Conservation (phyloP, 768 basidiomycete genomes). For the Kwoniella dendrophila region DNA sequence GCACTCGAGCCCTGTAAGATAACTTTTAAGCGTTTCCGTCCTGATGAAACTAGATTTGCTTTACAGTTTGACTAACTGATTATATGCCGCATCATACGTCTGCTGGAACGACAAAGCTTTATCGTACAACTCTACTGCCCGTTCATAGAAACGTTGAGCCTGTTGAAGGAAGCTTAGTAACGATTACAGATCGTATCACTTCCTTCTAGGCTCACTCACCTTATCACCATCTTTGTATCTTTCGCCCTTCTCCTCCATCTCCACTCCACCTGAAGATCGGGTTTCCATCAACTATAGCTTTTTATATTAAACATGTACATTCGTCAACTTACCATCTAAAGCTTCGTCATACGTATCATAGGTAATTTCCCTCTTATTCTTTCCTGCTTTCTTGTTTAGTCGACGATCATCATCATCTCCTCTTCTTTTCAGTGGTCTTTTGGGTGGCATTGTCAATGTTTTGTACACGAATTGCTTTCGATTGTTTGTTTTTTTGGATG, state of each 20-base stretch:
- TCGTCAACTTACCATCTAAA: slow-evolving; percentile 45
- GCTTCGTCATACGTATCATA: slow-evolving; percentile 56
- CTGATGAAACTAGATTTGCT: background rate
- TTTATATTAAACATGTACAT: background rate
- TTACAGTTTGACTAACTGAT: slow-evolving; percentile 27
- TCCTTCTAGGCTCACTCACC: slow-evolving; percentile 23
- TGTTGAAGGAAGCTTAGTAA: background rate
- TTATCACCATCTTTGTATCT: slow-evolving; percentile 54
- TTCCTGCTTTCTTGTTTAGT: slow-evolving; percentile 31
- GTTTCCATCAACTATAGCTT: slow-evolving; percentile 4
- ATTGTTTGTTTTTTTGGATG: no score
- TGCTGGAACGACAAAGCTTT: slow-evolving; percentile 41
- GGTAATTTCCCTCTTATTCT: slow-evolving; percentile 41
- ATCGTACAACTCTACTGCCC: slow-evolving; percentile 49
- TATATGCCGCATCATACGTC: slow-evolving; percentile 49
- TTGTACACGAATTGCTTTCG: no score
- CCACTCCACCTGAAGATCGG: slow-evolving; percentile 44
- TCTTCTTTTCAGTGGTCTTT: slow-evolving; percentile 29
- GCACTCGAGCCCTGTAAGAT: slow-evolving; percentile 44
- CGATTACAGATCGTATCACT: background rate
- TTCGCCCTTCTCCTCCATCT: slow-evolving; percentile 56
- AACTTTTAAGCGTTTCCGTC: background rate
- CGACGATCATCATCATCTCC: slow-evolving; percentile 32
- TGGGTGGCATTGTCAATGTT: slow-evolving; percentile 18
- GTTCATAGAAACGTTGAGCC: slow-evolving; percentile 53